Percentiles rank a stretch among this genome's conserved stretches.
Conservation (phyloP, 805 yeast species). For the Yamadazyma nakazawae region DNA sequence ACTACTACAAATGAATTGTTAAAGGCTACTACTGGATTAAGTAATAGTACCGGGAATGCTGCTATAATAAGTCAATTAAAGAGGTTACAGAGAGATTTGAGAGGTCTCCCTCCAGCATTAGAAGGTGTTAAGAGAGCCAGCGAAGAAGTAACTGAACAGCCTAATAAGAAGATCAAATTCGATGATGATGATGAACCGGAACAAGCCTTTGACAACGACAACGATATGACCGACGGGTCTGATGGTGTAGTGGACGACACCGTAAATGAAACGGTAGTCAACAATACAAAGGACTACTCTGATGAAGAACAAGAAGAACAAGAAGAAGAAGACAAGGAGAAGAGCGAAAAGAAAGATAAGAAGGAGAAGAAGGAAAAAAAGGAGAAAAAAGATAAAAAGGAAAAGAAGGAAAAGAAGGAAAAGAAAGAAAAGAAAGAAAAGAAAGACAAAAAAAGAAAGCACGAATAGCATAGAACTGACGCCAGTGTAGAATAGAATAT, state of each 20-base stretch:
- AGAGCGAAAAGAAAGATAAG: slow-evolving; percentile 24
- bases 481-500: not conserved
- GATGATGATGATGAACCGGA: slow-evolving; percentile 15
- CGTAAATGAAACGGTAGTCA: slow-evolving; percentile 2
- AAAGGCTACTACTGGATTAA: slow-evolving; percentile 31
- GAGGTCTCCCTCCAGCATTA: slow-evolving; percentile 70
- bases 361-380: slow-evolving; percentile 16
- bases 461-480: slow-evolving; percentile 1
- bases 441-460: slow-evolving; percentile 23
- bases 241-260: not conserved
- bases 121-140: slow-evolving; percentile 20
- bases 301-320: slow-evolving; percentile 17
- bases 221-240: not conserved
- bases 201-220: slow-evolving; percentile 5
- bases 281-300: slow-evolving; percentile 1
- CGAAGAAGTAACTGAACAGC: slow-evolving; percentile 10
- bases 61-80: slow-evolving; percentile 59
- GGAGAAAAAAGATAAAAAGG: slow-evolving; percentile 16
- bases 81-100: slow-evolving; percentile 71
- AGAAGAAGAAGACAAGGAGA: slow-evolving; percentile 22
- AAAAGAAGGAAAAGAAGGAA: slow-evolving; percentile 17
- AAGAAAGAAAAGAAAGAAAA: slow-evolving; percentile 22
- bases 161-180: slow-evolving; percentile 25
- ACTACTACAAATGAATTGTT: slow-evolving; percentile 20
- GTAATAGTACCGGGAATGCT: slow-evolving; percentile 27